Evolutionary conservation across 129 eudicot species (phyloP), one percentile per base, ranked within the genome.

Genomic region (Helianthus annuus): DNA sequence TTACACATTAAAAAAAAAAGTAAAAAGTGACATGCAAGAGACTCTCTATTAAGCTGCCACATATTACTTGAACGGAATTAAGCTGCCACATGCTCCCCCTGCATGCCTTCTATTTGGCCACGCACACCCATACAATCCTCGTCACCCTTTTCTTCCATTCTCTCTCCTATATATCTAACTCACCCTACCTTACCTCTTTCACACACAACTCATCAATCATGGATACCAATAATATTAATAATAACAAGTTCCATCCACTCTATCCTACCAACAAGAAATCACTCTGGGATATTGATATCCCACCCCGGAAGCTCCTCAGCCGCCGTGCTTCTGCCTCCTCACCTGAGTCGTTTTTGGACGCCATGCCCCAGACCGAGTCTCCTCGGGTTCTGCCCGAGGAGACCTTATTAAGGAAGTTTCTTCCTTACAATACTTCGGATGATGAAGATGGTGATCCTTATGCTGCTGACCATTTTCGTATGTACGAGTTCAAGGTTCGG

Each of bases 261-360:
- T 76, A 24, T 45, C 86, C 77, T 42, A 29, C 80, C 52, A 32
- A 67, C 79, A 91, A 88, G 42, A 91, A 88, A 32, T 8, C 84
- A 22, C 78, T 85, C 59, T 82, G 88, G 7, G 89, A 86, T 3
- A 73, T 86, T 24, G 95, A 91, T 54, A 91, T 91, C 68, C 97
- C 97, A 1, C 97, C 97, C 0, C 74, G 97, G 22, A 91, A 88
- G 77, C 96, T 86, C 71, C 88, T 86, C 69, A n/a, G 80, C 68
- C 88, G 91, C 72, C 89, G 84, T 29, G 57, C 80, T 48, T 24
- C 79, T 55, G 75, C 82, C n/a, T 22, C 76, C 48, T 64, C 71
- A 6, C 70, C 62, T 15, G 80, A 75, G 10, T 1, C 58, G 3
- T 64, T 60, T 38, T 17, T 69, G 19, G 77, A 83, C 51, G 44